Evolutionary conservation across 352 stramenopile species (phyloP).

Genomic region (Phytophthora tentaculata): DNA sequence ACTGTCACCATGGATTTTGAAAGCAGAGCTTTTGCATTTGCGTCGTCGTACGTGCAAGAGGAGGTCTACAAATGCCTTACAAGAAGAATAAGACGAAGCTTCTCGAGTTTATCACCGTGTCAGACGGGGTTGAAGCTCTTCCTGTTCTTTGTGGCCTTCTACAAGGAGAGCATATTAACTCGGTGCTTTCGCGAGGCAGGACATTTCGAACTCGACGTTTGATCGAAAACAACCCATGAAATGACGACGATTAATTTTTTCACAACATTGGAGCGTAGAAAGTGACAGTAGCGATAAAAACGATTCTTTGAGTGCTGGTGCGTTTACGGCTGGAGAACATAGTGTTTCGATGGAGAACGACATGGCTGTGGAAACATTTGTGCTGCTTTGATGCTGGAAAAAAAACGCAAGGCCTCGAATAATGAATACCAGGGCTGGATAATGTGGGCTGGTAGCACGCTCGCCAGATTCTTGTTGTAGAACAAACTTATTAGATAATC

Average conservation of each 20-base stretch:
- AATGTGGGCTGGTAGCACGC: too few relatives aligned
- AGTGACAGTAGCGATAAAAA: not conserved
- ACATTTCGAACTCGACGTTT: constrained; percentile 1
- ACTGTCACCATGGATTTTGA: too few relatives aligned
- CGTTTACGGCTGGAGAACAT: too few relatives aligned
- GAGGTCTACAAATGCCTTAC: not conserved
- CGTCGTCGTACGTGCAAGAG: not conserved
- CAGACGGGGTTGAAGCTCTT: not conserved
- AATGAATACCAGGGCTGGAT: too few relatives aligned
- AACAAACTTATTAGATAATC: too few relatives aligned
- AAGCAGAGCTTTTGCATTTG: not conserved
- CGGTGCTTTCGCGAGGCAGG: constrained; percentile 1
- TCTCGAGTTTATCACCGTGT: not conserved
- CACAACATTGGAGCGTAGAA: not conserved
- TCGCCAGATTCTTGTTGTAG: too few relatives aligned
- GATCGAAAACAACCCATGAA: not conserved
- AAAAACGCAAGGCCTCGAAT: too few relatives aligned
- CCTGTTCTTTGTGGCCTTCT: constrained; percentile 1
- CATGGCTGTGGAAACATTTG: too few relatives aligned
- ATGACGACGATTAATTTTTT: not conserved
- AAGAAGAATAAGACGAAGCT: not conserved
- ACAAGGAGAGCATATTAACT: not conserved
- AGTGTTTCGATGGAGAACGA: too few relatives aligned
- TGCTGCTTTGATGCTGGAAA: too few relatives aligned
- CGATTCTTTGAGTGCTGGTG: not conserved